Evolutionary conservation across 2,329 filamentous ascomycete genomes (phyloP), one percentile per base, ranked within the genome.

Genomic region (Ceratocystis albifundus): DNA sequence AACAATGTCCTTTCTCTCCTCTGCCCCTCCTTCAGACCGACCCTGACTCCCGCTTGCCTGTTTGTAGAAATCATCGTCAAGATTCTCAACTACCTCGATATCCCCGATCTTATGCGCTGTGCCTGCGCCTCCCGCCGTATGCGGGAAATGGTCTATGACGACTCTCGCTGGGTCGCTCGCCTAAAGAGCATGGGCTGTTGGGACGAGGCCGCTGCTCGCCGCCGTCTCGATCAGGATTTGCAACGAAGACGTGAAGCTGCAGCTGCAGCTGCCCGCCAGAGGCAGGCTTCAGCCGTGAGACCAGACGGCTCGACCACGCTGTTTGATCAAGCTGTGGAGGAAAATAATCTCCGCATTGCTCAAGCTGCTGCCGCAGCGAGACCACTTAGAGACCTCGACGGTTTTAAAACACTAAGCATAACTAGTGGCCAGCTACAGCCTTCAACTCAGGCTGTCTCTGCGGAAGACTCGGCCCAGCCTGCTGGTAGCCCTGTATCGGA

Each of bases 81-180:
- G 0, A 91, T 99, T 70, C 83, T 99, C 73, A 90, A 96, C 74
- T 91, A 95, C 77, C 84, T 97, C 48, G 88, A 90, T 48, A 83
- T 96, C 32, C 79, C 87, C 68, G 93, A 96, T 75, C 86, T 96
- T 72, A 83, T 97, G 74, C 85, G 86, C 70, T 93, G 90, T 73
- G 93, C 94, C 57, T 86, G 88, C 69, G 86, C 89, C 28, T 96
- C 90, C 67, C 88, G 84, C 73, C 88, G 90, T 68, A 84, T 97
- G 82, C 88, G 88, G 73, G 94, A 99, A 77, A 99, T 99, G 92
- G 92, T 96, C 2, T 99, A 97, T 76, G 94, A 99, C 75, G 94
- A 99, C 75, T 90, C 91, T 62, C 84, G 93, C 78, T 99, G 94
- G 94, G 88, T 97, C 48, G 85, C 89, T 69, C 84, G 89, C 69